phyloP scores from a whole-genome alignment of 805 yeast species.

The Wickerhamiella vanderwaltii region DNA sequence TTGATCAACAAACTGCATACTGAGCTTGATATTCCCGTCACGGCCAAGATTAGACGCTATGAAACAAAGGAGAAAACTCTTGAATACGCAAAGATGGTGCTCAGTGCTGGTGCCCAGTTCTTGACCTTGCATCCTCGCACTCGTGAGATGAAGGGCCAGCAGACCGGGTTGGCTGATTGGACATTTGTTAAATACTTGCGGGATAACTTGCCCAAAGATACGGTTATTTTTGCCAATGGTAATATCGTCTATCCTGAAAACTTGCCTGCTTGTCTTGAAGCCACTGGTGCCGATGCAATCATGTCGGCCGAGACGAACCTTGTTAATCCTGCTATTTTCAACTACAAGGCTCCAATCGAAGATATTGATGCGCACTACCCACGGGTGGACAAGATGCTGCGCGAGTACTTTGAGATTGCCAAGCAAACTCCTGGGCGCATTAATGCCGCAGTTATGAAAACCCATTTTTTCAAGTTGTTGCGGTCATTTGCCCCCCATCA shows the following conservation, averaged over 20 bases:
- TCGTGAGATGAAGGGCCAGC: slow-evolving; percentile 94
- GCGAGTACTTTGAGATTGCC: slow-evolving; percentile 84
- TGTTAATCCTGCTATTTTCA: slow-evolving; percentile 84
- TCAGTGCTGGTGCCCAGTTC: slow-evolving; percentile 90
- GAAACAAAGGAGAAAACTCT: slow-evolving; percentile 74
- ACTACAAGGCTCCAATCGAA: slow-evolving; percentile 20
- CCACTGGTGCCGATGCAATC: slow-evolving; percentile 70
- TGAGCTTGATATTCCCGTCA: slow-evolving; percentile 72
- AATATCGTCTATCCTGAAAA: slow-evolving; percentile 87
- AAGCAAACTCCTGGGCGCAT: slow-evolving; percentile 52
- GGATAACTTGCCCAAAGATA: slow-evolving; percentile 66
- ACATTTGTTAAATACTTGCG: slow-evolving; percentile 56
- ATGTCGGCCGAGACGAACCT: slow-evolving; percentile 97
- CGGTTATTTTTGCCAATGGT: slow-evolving; percentile 90
- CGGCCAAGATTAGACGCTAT: slow-evolving; percentile 87
- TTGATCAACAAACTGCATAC: slow-evolving; percentile 64
- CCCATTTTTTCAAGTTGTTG: slow-evolving; percentile 79
- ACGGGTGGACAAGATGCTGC: slow-evolving; percentile 65
- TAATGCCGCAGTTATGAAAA: slow-evolving; percentile 71
- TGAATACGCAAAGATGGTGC: slow-evolving; percentile 76
- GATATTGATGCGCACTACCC: slow-evolving; percentile 55
- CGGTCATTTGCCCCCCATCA: slow-evolving; percentile 69
- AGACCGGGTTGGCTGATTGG: slow-evolving; percentile 95
- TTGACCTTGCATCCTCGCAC: slow-evolving; percentile 92
- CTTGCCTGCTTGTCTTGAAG: slow-evolving; percentile 51